Percentiles rank a stretch among this genome's conserved stretches.
phyloP scores from a whole-genome alignment of 192 early-diverging fungal species.

The Podila minutissima region DNA sequence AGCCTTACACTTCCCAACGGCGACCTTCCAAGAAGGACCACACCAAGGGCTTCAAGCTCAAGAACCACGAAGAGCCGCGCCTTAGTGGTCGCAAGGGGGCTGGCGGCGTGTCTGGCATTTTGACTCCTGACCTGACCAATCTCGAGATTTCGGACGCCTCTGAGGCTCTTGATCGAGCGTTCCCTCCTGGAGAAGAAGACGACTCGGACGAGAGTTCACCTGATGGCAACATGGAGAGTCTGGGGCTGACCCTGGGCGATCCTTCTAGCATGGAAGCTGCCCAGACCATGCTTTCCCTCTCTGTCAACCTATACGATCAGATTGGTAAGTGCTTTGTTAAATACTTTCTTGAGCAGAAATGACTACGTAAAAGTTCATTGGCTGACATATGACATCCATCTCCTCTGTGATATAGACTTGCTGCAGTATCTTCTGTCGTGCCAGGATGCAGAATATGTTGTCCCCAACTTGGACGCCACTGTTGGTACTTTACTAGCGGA shows the following conservation, averaged over 20 bases:
- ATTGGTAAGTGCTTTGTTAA: conserved; percentile 30
- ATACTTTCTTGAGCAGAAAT: background rate
- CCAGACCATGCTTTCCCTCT: conserved; percentile 59
- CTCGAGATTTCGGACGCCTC: conserved; percentile 13
- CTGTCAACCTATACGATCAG: conserved; percentile 82
- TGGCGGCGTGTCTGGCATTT: background rate
- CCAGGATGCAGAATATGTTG: conserved; percentile 64
- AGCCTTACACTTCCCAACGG: conserved; percentile 8
- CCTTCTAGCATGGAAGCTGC: conserved; percentile 65
- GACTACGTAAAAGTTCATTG: background rate
- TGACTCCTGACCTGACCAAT: conserved; percentile 3
- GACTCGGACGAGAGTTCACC: conserved; percentile 18
- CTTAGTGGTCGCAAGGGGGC: conserved; percentile 9
- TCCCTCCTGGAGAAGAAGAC: conserved; percentile 2
- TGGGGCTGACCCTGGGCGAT: conserved; percentile 76
- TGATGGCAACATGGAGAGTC: conserved; percentile 26
- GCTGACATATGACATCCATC: background rate
- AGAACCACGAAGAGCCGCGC: conserved; percentile 50
- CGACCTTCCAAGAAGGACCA: conserved; percentile 25
- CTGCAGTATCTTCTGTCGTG: conserved; percentile 83
- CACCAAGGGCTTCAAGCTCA: conserved; percentile 48
- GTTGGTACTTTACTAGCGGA: conserved; percentile 78
- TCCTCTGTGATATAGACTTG: conserved; percentile 54
- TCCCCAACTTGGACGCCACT: conserved; percentile 63
- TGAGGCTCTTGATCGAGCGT: background rate